Evolutionary conservation across 164 flowering plant genomes (phyloP).

Genomic region (Malania oleifera): DNA sequence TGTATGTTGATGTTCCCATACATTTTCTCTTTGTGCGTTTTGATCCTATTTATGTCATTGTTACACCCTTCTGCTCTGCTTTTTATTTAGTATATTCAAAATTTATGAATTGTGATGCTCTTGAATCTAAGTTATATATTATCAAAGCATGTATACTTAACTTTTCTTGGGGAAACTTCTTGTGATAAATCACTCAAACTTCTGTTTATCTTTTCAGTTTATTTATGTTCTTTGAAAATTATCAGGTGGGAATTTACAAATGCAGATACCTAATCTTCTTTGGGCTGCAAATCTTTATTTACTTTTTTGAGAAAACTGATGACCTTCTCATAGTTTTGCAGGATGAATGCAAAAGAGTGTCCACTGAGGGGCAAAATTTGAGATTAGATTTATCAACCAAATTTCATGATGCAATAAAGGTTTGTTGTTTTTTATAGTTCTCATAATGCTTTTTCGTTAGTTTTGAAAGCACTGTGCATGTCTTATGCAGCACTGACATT

Average conservation of each 20-base stretch:
- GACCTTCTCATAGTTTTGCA: constrained; percentile 25
- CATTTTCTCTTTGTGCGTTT: too few relatives aligned
- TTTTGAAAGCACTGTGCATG: too few relatives aligned
- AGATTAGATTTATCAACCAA: constrained; percentile 76
- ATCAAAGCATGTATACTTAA: too few relatives aligned
- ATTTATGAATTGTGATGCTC: too few relatives aligned
- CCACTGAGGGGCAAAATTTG: constrained; percentile 84
- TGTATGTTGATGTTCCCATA: too few relatives aligned
- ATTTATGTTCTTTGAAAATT: not conserved
- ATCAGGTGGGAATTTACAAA: not conserved
- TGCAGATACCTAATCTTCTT: too few relatives aligned
- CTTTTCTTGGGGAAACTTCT: too few relatives aligned
- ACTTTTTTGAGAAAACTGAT: not conserved
- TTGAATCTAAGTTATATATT: too few relatives aligned
- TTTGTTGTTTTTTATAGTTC: constrained; percentile 19
- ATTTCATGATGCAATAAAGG: constrained; percentile 94
- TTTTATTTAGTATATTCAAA: too few relatives aligned
- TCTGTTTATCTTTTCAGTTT: not conserved
- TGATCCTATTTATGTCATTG: too few relatives aligned
- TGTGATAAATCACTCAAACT: not conserved
- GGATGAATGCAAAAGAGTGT: constrained; percentile 92
- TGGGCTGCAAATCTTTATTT: not conserved
- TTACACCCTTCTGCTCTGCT: too few relatives aligned
- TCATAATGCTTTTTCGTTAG: not conserved
- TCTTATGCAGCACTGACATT: too few relatives aligned